Conservation (phyloP, 441 rosid species). For the Populus tomentosa region DNA sequence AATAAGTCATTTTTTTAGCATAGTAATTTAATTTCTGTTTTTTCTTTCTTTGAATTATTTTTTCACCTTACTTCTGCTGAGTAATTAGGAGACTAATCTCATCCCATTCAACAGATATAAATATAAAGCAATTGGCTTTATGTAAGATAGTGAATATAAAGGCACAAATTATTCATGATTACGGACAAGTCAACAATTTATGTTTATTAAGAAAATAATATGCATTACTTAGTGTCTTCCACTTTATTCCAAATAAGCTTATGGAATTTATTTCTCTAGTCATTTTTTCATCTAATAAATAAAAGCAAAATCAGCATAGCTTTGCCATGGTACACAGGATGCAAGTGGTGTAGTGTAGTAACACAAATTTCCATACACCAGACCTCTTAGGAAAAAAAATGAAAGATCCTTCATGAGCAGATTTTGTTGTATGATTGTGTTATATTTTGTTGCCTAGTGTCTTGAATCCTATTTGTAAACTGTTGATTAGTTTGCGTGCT, state of each 20-base stretch:
- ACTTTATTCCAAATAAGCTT: not conserved
- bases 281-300: not conserved
- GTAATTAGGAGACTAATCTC: not conserved
- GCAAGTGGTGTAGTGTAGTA: not conserved
- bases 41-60: not conserved
- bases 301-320: not conserved
- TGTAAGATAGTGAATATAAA: too few species aligned
- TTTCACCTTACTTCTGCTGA: not conserved
- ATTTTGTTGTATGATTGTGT: not conserved
- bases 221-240: not conserved
- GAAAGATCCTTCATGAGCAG: slow-evolving; percentile 1
- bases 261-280: not conserved
- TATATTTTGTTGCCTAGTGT: not conserved
- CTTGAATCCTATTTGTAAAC: slow-evolving; percentile 4
- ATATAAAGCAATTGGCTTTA: too few species aligned
- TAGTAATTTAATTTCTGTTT: not conserved
- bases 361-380: not conserved
- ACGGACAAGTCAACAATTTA: not conserved
- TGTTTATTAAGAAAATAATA: not conserved
- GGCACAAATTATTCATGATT: not conserved
- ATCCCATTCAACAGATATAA: not conserved
- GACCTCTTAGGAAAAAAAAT: not conserved
- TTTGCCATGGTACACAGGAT: not conserved
- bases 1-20: not conserved
- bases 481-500: not conserved